A percentile compares a stretch with the other conserved stretches of the same genome.
Evolutionary conservation across 164 flowering plant genomes (phyloP).

Genomic region (Berberis vulgaris): DNA sequence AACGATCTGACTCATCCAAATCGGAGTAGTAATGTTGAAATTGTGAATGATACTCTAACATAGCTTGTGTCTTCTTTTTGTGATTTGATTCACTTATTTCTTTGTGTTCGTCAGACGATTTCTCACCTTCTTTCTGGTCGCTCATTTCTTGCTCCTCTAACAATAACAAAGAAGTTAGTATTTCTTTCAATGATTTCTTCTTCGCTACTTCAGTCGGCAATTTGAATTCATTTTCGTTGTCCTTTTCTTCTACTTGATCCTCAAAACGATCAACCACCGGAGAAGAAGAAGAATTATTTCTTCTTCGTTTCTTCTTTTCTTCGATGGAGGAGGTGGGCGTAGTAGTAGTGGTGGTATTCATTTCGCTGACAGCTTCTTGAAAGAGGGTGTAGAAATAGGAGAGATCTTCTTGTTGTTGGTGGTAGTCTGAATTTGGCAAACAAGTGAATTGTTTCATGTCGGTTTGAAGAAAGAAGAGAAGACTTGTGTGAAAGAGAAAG

Average conservation of each 20-base stretch:
- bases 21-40: constrained; percentile 20
- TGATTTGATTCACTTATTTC: constrained; percentile 25
- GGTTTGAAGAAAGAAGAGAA: neutral
- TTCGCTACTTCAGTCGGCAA: neutral
- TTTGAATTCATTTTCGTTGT: neutral
- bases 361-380: neutral
- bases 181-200: constrained; percentile 23
- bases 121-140: constrained; percentile 17
- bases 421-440: neutral
- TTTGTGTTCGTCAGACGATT: constrained; percentile 18
- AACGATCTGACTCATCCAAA: constrained; percentile 20
- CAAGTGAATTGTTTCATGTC: neutral
- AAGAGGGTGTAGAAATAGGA: neutral
- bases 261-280: no score
- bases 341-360: neutral
- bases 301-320: neutral
- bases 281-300: neutral
- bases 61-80: constrained; percentile 19
- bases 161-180: constrained; percentile 36
- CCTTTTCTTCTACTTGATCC: neutral
- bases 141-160: constrained; percentile 42
- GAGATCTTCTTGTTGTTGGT: neutral
- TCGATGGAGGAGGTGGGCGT: neutral
- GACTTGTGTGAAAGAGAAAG: no score
- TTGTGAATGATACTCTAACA: constrained; percentile 28